Evolutionary conservation across 2,329 filamentous ascomycete genomes (phyloP), one percentile per base, ranked within the genome.

Genomic region (Fusarium sp.): DNA sequence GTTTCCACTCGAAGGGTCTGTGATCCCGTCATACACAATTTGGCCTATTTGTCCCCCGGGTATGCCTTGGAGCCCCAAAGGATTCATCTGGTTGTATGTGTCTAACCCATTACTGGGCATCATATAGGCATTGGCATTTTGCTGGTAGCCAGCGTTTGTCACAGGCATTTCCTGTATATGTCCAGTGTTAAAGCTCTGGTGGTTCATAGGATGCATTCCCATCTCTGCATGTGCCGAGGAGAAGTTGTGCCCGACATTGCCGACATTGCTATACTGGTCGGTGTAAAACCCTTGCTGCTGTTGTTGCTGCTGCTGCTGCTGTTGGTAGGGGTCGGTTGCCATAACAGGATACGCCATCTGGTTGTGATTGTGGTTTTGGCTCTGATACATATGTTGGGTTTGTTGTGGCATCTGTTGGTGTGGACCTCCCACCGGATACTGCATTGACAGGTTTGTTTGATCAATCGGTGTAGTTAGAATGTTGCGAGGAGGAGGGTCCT

Each of bases 401-500:
- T 58, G 63, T 18, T 69, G 67, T 20, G 67, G 55, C 18, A 65
- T 48, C n/a, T 66, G 69, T 23, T 56, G 69, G 14, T 59, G 71
- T 51, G 71, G 74, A 9, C 53, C 52, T 27, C 51, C 60, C 3
- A 58, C n/a, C 2, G 69, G 66, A 47, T 71, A 75, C 36, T 67
- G 71, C 51, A 63, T 53, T 10, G 60, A 50, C 27, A 69, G 53
- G 39, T 61, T 62, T 17, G 53, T 67, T 48, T 75, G 71, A 21
- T 70, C 69, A 15, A 69, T 64, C 10, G 75, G 70, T n/a, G 70
- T 69, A 14, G 75, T 70, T 5, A 75, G 65, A 31, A 72, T 70
- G 36, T 72, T 73, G 9, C 82, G 80, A 35, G 70, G 69, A 23
- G 71, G 71, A 36, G 58, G 82, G 42, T 88, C 87, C 69, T 89